phyloP scores from a whole-genome alignment of 257 asterid genomes.

The Solanum pennellii region DNA sequence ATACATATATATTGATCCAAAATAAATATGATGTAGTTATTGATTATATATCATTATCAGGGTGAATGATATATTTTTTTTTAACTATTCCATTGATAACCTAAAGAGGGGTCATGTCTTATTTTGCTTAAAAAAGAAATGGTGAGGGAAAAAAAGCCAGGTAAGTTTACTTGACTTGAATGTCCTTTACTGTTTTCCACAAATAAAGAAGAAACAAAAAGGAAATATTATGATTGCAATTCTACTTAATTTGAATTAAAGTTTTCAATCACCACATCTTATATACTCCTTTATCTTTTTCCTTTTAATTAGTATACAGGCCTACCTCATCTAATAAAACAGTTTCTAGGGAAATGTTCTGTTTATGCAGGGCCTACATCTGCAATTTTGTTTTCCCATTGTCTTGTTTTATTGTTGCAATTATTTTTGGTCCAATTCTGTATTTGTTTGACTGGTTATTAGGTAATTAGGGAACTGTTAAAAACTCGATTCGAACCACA shows the following conservation, averaged over 20 bases:
- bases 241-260: background rate
- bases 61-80: background rate
- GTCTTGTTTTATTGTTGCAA: background rate
- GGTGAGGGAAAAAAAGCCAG: background rate
- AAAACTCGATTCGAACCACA: background rate
- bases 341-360: background rate
- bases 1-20: too few relatives aligned
- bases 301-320: background rate
- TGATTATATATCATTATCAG: background rate
- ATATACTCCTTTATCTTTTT: background rate
- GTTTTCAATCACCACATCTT: background rate
- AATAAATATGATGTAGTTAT: background rate
- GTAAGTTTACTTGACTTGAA: background rate
- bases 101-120: background rate
- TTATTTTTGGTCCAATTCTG: background rate
- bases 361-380: background rate
- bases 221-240: background rate
- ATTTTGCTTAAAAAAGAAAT: background rate
- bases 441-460: background rate
- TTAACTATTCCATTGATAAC: background rate
- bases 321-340: background rate
- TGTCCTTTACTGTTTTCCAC: background rate
- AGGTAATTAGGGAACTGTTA: background rate
- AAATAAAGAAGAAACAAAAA: background rate
- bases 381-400: background rate